phyloP scores from a whole-genome alignment of 495 filamentous ascomycete genomes.

The Polyplosphaeria fusca region DNA sequence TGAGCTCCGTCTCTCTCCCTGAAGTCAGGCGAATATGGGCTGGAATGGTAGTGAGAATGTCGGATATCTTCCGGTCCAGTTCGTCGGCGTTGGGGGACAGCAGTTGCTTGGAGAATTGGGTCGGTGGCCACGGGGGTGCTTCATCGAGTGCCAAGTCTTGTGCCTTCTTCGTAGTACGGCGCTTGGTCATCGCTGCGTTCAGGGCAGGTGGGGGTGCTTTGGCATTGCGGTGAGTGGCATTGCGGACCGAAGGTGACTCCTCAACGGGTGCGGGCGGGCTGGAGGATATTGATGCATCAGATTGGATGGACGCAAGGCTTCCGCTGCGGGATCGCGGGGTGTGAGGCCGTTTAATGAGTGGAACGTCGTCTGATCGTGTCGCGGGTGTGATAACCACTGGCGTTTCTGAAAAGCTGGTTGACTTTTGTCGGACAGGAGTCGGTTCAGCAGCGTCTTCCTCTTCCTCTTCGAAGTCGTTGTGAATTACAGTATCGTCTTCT shows the following conservation, averaged over 20 bases:
- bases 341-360: background rate
- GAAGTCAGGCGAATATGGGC: conserved; percentile 72
- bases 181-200: conserved; percentile 40
- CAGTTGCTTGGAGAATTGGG: conserved; percentile 16
- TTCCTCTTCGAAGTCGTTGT: conserved; percentile 17
- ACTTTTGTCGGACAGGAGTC: background rate
- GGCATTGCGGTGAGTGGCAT: conserved; percentile 17
- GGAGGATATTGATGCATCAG: conserved; percentile 20
- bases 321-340: conserved; percentile 23
- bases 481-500: conserved; percentile 23
- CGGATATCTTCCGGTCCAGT: conserved; percentile 80
- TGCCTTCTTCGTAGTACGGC: conserved; percentile 15
- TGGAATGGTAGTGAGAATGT: conserved; percentile 76
- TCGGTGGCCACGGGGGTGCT: conserved; percentile 29
- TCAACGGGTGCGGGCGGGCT: conserved; percentile 22
- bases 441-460: background rate
- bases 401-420: conserved; percentile 1
- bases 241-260: conserved; percentile 32
- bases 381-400: background rate
- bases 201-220: conserved; percentile 29
- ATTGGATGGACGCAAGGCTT: conserved; percentile 21
- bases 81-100: conserved; percentile 47
- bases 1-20: conserved; percentile 41
- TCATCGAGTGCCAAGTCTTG: conserved; percentile 5
- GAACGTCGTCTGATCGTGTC: background rate